A percentile compares a stretch with the other conserved stretches of the same genome.
Conservation (phyloP, 1,139 yeast species). For the Hyphopichia fennica region DNA sequence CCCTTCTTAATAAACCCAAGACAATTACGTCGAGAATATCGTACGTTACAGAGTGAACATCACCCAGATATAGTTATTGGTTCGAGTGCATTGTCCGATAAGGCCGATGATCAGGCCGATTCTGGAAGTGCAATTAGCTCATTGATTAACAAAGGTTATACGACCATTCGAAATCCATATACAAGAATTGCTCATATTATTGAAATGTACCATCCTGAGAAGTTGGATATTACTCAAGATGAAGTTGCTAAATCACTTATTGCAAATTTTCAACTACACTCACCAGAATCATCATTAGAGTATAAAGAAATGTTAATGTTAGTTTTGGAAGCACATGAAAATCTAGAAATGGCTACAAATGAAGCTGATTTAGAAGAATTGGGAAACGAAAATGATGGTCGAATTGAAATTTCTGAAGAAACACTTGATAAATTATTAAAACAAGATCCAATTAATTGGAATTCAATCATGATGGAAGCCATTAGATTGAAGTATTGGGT, state of each 20-base stretch:
- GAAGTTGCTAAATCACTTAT: conserved; percentile 39
- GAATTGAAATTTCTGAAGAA: conserved; percentile 46
- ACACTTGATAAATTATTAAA: conserved; percentile 28
- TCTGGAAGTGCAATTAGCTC: conserved; percentile 43
- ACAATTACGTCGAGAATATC: conserved; percentile 68
- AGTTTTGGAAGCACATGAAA: conserved; percentile 80
- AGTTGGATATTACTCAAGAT: conserved; percentile 41
- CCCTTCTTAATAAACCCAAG: conserved; percentile 57
- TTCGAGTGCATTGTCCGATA: conserved; percentile 16
- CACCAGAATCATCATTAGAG: conserved; percentile 30
- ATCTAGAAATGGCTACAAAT: conserved; percentile 60
- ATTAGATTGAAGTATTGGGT: conserved; percentile 82
- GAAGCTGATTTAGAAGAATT: conserved; percentile 58
- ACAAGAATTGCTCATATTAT: conserved; percentile 50
- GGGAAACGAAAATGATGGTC: conserved; percentile 52
- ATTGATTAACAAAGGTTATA: conserved; percentile 71
- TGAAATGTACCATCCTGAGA: conserved; percentile 36
- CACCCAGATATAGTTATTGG: conserved; percentile 74
- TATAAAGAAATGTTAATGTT: conserved; percentile 67
- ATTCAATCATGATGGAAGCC: conserved; percentile 62
- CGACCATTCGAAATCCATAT: conserved; percentile 68
- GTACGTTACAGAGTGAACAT: conserved; percentile 64
- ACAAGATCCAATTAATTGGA: conserved; percentile 47
- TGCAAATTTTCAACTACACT: conserved; percentile 28
- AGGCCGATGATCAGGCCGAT: neutral